These are phyloP conservation scores for Westerdykella aurantiaca DNA, from an alignment of 2,329 filamentous ascomycete genomes.

Conservation along the genomic window DNA sequence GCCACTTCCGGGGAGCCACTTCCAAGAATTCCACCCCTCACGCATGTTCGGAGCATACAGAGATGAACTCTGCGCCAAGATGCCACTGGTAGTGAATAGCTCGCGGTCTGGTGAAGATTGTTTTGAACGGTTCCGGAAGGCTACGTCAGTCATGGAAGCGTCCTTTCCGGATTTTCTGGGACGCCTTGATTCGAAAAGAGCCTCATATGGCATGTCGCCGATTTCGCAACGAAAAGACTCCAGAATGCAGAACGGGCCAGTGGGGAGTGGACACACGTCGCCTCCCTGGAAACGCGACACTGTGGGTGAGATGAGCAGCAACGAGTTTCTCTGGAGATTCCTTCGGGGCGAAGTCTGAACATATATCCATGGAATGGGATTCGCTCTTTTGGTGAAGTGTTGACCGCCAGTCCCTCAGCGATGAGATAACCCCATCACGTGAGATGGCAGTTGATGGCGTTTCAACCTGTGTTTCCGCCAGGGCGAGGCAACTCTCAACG, in stretches of 20 bases:
- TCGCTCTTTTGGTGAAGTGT: no score
- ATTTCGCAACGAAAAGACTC: constrained; percentile 29
- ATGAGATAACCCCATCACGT: no score
- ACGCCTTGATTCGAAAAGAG: constrained; percentile 25
- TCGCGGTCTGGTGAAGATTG: constrained; percentile 23
- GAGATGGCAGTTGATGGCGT: no score
- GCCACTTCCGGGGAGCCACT: constrained; percentile 31
- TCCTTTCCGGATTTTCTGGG: constrained; percentile 17
- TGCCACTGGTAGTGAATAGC: constrained; percentile 24
- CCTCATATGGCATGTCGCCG: constrained; percentile 28
- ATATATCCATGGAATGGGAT: no score
- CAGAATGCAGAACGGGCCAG: constrained; percentile 26
- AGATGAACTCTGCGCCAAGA: constrained; percentile 26
- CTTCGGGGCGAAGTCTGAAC: constrained; percentile 27
- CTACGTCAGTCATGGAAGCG: constrained; percentile 28
- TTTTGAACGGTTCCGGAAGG: constrained; percentile 32
- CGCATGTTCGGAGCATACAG: constrained; percentile 31
- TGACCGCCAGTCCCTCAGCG: no score
- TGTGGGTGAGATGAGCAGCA: constrained; percentile 25
- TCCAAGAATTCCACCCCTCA: constrained; percentile 26
- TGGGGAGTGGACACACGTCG: constrained; percentile 18
- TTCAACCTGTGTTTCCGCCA: no score
- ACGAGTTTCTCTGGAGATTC: constrained; percentile 32
- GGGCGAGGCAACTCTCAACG: no score
- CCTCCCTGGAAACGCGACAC: constrained; percentile 24